Evolutionary conservation across 176 grass and related monocot genomes (phyloP).

Genomic region (Hsuehochloa calcarea): DNA sequence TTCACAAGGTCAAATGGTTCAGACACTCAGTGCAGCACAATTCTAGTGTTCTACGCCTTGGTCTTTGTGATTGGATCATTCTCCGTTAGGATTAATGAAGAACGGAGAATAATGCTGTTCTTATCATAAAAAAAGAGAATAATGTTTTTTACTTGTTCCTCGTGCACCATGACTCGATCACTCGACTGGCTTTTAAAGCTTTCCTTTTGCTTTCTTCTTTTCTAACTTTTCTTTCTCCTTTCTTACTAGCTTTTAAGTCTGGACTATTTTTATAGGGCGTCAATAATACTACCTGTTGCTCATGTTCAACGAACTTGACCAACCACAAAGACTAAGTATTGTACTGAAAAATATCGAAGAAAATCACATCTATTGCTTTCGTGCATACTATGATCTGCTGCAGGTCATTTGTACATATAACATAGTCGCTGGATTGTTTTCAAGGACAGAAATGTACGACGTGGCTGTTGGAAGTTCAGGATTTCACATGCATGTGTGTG

Average conservation of each 20-base stretch:
- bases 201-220: neutral
- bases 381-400: neutral
- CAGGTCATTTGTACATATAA: constrained; percentile 19
- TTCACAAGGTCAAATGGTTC: neutral
- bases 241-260: neutral
- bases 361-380: constrained; percentile 31
- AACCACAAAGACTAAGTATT: neutral
- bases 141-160: neutral
- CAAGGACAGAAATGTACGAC: neutral
- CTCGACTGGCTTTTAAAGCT: neutral
- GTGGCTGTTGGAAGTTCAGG: neutral
- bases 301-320: constrained; percentile 22
- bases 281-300: neutral
- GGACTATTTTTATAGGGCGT: neutral
- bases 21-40: neutral
- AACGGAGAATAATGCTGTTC: neutral
- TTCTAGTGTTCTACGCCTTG: neutral
- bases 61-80: neutral
- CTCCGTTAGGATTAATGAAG: neutral
- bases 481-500: constrained; percentile 21
- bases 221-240: neutral
- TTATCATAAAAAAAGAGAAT: neutral
- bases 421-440: neutral
- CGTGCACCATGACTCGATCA: neutral
- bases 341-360: neutral